phyloP scores from a whole-genome alignment of 139 green algal species.

The Medakamo hakoo region DNA sequence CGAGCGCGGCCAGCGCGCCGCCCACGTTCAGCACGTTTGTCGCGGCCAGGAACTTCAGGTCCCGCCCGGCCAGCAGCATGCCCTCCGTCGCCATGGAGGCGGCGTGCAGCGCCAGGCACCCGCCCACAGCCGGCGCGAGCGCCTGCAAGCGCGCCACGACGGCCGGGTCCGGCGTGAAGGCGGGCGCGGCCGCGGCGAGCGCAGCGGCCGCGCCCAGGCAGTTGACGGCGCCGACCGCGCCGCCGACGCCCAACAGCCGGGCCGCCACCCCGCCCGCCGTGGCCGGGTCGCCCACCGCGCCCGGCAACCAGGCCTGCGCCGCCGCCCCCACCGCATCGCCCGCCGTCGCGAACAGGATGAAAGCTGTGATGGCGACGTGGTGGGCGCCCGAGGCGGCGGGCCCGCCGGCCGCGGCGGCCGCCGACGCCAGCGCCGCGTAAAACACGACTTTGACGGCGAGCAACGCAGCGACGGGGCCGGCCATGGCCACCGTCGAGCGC shows the following conservation, averaged over 20 bases:
- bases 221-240: constrained; percentile 8
- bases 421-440: constrained; percentile 4
- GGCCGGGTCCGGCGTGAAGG: constrained; percentile 12
- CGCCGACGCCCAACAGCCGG: constrained; percentile 6
- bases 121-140: constrained; percentile 4
- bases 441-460: neutral
- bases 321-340: constrained; percentile 21
- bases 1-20: neutral
- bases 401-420: constrained; percentile 1
- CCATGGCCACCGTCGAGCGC: neutral
- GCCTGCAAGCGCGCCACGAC: constrained; percentile 6
- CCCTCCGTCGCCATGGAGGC: constrained; percentile 22
- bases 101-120: constrained; percentile 16
- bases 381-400: constrained; percentile 10
- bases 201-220: constrained; percentile 1
- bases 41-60: constrained; percentile 9
- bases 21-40: constrained; percentile 15
- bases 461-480: neutral
- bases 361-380: constrained; percentile 12
- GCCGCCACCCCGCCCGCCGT: constrained; percentile 4
- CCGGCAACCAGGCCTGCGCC: constrained; percentile 18
- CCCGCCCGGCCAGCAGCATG: constrained; percentile 17
- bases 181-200: neutral
- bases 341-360: constrained; percentile 20
- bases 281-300: neutral